These are phyloP conservation scores for Ganoderma lingzhi DNA, from an alignment of 1,284 basidiomycete genomes.

Conservation along the genomic window DNA sequence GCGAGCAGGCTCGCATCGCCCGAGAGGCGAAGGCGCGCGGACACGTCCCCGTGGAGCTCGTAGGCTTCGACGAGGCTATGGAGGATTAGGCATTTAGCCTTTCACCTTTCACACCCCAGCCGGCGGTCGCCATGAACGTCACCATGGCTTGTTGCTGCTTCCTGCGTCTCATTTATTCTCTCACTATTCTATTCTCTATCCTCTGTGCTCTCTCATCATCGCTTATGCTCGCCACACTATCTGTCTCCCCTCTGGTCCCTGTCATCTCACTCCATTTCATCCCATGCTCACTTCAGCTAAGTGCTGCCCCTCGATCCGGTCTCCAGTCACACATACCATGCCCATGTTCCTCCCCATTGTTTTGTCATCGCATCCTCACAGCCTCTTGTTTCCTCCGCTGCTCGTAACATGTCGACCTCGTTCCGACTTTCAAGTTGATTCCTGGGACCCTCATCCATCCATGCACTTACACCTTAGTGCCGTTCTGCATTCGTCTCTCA, in stretches of 20 bases:
- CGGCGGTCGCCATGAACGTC: conserved; percentile 22
- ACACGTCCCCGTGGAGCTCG: conserved; percentile 28
- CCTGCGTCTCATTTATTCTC: conserved; percentile 16
- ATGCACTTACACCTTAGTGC: conserved; percentile 9
- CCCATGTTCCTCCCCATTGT: conserved; percentile 23
- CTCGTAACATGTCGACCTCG: conserved; percentile 17
- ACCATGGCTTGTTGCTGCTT: conserved; percentile 10
- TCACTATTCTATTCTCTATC: conserved; percentile 27
- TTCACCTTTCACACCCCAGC: not conserved
- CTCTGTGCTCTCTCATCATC: conserved; percentile 2
- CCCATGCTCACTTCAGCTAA: conserved; percentile 27
- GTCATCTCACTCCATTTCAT: conserved; percentile 4
- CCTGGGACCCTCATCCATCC: conserved; percentile 24
- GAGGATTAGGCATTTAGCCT: conserved; percentile 47
- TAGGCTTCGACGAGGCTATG: conserved; percentile 62
- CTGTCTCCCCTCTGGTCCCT: not conserved
- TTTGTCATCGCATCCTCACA: conserved; percentile 31
- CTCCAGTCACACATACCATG: conserved; percentile 11
- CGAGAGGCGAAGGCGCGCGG: conserved; percentile 58
- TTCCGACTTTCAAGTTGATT: conserved; percentile 11
- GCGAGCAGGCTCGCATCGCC: conserved; percentile 62
- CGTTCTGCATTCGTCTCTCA: conserved; percentile 21
- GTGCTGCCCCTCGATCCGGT: conserved; percentile 22
- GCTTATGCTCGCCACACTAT: conserved; percentile 30
- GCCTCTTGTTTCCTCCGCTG: conserved; percentile 16